Base-by-base conservation (phyloP, 805 yeast genomes). In the Isabelozyma heimii region DNA sequence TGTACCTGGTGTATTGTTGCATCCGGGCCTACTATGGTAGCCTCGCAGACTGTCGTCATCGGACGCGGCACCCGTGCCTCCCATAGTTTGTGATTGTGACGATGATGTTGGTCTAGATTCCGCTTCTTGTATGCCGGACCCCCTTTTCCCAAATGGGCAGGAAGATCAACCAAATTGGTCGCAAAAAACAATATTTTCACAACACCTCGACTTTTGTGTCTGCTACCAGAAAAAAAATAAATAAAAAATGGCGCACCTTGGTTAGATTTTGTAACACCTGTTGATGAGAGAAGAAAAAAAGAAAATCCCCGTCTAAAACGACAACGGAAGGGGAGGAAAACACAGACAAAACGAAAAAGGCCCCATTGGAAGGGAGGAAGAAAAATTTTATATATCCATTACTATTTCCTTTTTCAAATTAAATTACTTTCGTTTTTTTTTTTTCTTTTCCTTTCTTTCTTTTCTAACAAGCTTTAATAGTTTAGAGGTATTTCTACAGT, bases 401-500 rank as follows among this genome's bases (percentile, higher is more conserved):
- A 14, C 40, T 12, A 37, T 37, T 37, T 17, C 27, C 14, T 2
- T 17, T 40, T 16, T 20, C 10, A 40, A 40, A 40, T 12, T 20
- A 14, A 16, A 9, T 40, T 15, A 10, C 40, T 14, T 5, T 17
- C 12, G 24, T 16, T 40, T 20, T 40, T 16, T 16, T 16, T 20
- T 40, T n/a, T 42, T 26, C 14, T 26, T 15, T 28, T 26, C 20
- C 20, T 27, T 27, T 24, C 20, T 42, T 27, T 12, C 35, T 42
- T 27, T n/a, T n/a, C n/a, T 12, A 42, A 12, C 15, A 42, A 30
- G 13, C 42, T 37, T 20, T 14, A 37, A 15, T 14, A 12, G 15
- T 42, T 42, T 42, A 26, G 26, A 26, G 44, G 44, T 42, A 42
- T 42, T 42, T 42, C 44, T 42, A 42, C 44, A 42, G 44, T 42